Percentiles rank a stretch among this genome's conserved stretches.
Conservation (phyloP, 768 basidiomycete genomes). For the Suillus brevipes region DNA sequence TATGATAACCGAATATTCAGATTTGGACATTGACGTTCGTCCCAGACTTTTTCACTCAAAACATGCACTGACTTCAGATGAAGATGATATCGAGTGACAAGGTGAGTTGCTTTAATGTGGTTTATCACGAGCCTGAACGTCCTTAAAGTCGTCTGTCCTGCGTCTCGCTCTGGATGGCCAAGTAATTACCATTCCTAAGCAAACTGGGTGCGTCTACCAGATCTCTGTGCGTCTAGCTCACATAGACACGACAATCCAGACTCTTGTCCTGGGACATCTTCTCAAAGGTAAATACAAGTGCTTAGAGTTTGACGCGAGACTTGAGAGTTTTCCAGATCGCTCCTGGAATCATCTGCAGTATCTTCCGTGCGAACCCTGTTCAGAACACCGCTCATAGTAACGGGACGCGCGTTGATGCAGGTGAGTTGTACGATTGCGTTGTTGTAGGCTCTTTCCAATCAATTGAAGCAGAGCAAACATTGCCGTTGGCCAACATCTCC, state of each 20-base stretch:
- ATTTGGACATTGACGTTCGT: constrained; percentile 28
- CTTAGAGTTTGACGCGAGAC: constrained; percentile 19
- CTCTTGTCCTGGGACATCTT: constrained; percentile 32
- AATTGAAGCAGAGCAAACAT: constrained; percentile 3
- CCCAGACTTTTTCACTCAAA: constrained; percentile 41
- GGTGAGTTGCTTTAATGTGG: constrained; percentile 27
- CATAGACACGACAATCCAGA: constrained; percentile 22
- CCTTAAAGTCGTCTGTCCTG: constrained; percentile 11
- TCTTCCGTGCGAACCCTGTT: constrained; percentile 47
- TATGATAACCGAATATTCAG: constrained; percentile 35
- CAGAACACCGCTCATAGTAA: constrained; percentile 12
- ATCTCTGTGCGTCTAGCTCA: not conserved
- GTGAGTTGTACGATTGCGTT: not conserved
- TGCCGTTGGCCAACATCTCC: constrained; percentile 9
- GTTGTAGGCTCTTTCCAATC: not conserved
- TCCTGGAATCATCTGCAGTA: constrained; percentile 42
- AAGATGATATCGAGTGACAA: constrained; percentile 39
- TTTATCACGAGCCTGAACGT: not conserved
- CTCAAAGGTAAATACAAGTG: constrained; percentile 14
- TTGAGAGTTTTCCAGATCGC: constrained; percentile 35
- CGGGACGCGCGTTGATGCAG: constrained; percentile 6
- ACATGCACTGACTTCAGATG: constrained; percentile 37
- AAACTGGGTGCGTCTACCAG: constrained; percentile 19
- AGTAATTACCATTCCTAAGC: constrained; percentile 13
- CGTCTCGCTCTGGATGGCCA: constrained; percentile 11